Base-by-base conservation (phyloP, 345 rosid species). In the Kandelia obovata region DNA sequence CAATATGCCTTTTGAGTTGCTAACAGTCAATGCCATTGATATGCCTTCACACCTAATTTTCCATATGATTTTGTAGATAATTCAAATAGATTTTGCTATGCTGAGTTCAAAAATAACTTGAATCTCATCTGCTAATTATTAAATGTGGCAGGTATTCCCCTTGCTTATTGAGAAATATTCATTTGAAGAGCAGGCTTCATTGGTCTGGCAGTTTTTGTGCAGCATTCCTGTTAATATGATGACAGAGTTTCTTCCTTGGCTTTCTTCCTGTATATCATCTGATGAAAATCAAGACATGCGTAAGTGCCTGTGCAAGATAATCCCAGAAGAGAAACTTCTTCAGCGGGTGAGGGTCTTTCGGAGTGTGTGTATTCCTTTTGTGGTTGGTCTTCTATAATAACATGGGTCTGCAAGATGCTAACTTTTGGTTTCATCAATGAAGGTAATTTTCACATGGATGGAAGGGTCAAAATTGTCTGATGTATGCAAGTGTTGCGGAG, bases 151-250 rank as follows among this genome's bases (percentile, higher is more conserved):
- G 92, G 92, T 90, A 26, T 88, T 86, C 71, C 96, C 94, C 26
- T 80, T 90, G 82, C 83, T 90, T 43, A 85, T 85, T 28, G 94
- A 90, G 73, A 88, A 85, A 78, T 90, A 85, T 70, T 80, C 92
- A 21, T 85, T 83, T 70, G 81, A 68, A 72, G 96, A 90, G 81
- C 96, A 90, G 73, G 92, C 94, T 46, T 90, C 88, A 56, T 68
- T 90, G 71, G 94, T 88, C 25, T 87, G 96, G 94, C 94, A 90
- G 77, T 90, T 87, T 82, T 78, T 90, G 55, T 90, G 96, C 77
- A 88, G 96, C 81, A 85, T 90, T 83, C 94, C 96, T 73, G 90
- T 87, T 61, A 85, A 85, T 75, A 85, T 90, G 80, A 82, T 88
- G 68, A 83, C 85, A 31, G 94, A 86, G 66, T 83, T 88, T 75